A percentile compares a stretch with the other conserved stretches of the same genome.
Conservation (phyloP, 2,329 filamentous ascomycete species). For the Escovopsis weberi region DNA sequence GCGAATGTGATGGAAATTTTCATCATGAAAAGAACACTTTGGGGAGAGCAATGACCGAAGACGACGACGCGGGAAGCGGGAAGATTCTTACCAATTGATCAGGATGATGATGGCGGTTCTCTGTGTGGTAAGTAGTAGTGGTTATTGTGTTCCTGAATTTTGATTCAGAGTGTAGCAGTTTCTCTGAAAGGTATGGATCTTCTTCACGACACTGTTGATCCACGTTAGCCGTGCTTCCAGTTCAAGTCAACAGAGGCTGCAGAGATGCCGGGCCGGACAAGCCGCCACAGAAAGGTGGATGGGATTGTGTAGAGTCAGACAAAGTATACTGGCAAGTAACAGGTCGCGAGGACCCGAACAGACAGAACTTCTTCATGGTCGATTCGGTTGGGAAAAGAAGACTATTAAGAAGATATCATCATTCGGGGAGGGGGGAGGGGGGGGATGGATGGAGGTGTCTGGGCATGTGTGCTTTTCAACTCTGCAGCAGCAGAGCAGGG, state of each 20-base stretch:
- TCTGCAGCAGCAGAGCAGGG: not conserved
- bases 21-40: conserved; percentile 39
- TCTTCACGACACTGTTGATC: no score
- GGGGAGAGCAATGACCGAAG: conserved; percentile 1
- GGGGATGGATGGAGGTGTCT: conserved; percentile 8
- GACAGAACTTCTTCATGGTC: conserved; percentile 65
- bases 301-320: conserved; percentile 41
- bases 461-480: conserved; percentile 12
- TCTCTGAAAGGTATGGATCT: no score
- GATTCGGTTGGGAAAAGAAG: conserved; percentile 86
- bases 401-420: conserved; percentile 59
- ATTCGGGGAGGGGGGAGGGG: conserved; percentile 24
- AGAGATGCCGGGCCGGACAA: not conserved
- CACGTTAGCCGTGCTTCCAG: conserved; percentile 2
- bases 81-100: no score
- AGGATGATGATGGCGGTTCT: no score
- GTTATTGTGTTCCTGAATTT: no score
- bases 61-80: no score
- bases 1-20: conserved; percentile 67
- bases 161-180: no score
- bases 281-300: conserved; percentile 3
- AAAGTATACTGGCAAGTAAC: conserved; percentile 86
- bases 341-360: conserved; percentile 53
- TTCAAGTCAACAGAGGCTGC: conserved; percentile 1
- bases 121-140: no score